Evolutionary conservation across 768 basidiomycete genomes (phyloP), one percentile per base, ranked within the genome.

Genomic region (Hirschioporus abietinus): DNA sequence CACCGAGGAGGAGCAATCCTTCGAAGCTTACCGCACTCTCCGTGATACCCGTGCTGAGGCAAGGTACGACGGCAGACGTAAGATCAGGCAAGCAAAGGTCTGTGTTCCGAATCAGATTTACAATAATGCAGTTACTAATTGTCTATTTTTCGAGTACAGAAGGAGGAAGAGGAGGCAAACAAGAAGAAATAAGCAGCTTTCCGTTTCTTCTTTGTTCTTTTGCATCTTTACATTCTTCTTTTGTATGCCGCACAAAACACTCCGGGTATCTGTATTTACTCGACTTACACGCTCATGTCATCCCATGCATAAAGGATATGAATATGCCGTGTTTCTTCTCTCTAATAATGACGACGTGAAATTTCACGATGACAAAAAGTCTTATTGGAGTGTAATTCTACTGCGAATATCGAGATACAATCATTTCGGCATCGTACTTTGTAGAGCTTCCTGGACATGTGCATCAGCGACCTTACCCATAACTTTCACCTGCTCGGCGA

Each of bases 151-250:
- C 72, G 69, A 66, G 42, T 52, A 67, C 74, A 93, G 92, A 92
- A 90, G 76, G 92, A 92, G 72, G 94, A 94, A 76, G 93, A 95
- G 85, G 93, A 95, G 76, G 92, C 91, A 66, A 86, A 84, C 76
- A 94, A 95, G 85, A 93, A 93, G 83, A 93, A 95, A 82, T 92
- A 88, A 81, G 80, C 67, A 66, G 70, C 68, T 69, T 60, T 65
- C 66, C 35, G 67, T 64, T 64, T 64, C 63, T 63, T 66, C 65
- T 30, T 69, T 71, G 64, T 62, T 70, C 63, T 68, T 66, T 71
- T 66, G 66, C 12, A 63, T 60, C 62, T n/a, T 61, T 63, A 66
- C 62, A 9, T 12, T 64, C 66, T 65, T 66, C 69, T 70, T 3
- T 34, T 67, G 69, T 72, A 66, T 68, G 67, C 67, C 69, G 73